Conservation (phyloP, 495 filamentous ascomycete genomes). For the Penicillium arizonense region DNA sequence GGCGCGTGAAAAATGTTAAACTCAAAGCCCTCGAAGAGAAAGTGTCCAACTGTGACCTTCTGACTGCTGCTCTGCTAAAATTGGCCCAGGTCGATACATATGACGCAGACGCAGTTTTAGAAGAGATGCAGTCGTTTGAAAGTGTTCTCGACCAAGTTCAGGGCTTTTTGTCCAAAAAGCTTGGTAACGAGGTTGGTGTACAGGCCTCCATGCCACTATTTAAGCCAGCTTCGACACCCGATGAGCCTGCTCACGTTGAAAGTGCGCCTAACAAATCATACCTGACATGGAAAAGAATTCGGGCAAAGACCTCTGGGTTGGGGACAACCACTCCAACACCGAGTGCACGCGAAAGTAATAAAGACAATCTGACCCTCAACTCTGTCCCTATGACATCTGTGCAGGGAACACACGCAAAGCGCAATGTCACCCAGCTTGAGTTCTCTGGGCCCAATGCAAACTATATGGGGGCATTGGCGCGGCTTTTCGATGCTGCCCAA, state of each 20-base stretch:
- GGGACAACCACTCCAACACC: slow-evolving; percentile 29
- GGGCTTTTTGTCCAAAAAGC: slow-evolving; percentile 69
- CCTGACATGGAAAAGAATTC: slow-evolving; percentile 78
- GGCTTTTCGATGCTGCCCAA: slow-evolving; percentile 92
- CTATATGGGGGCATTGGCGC: slow-evolving; percentile 89
- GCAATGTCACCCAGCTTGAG: slow-evolving; percentile 64
- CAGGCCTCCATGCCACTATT: slow-evolving; percentile 66
- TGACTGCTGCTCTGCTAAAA: slow-evolving; percentile 86
- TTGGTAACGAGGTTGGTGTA: slow-evolving; percentile 87
- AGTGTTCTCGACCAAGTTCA: slow-evolving; percentile 83
- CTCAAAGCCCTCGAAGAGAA: slow-evolving; percentile 90
- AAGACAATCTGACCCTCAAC: slow-evolving; percentile 61
- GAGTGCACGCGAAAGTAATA: slow-evolving; percentile 48
- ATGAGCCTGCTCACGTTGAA: slow-evolving; percentile 40
- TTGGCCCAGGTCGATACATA: slow-evolving; percentile 79
- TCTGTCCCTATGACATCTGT: slow-evolving; percentile 79
- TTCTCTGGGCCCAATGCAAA: slow-evolving; percentile 82
- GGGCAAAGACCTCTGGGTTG: slow-evolving; percentile 80
- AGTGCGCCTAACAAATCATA: slow-evolving; percentile 61
- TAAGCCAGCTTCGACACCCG: slow-evolving; percentile 54
- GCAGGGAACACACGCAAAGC: slow-evolving; percentile 60
- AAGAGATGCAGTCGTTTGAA: slow-evolving; percentile 95
- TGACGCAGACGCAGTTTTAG: slow-evolving; percentile 86
- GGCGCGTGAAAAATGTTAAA: slow-evolving; percentile 92
- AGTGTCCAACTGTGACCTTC: slow-evolving; percentile 84